Percentiles rank a stretch among this genome's conserved stretches.
Evolutionary conservation across 2,329 filamentous ascomycete genomes (phyloP).

Genomic region (Claviceps digitariae): DNA sequence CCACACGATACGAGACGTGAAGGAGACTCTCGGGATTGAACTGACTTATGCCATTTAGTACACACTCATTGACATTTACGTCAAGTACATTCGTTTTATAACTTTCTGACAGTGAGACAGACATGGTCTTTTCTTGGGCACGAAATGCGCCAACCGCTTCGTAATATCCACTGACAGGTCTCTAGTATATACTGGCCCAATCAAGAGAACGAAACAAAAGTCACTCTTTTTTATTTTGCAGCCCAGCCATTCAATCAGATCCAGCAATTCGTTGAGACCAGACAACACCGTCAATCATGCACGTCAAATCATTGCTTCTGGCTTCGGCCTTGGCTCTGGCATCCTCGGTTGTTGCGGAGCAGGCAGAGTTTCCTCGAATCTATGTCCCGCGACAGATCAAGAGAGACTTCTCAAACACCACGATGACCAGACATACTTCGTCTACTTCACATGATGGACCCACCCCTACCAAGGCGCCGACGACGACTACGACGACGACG

Average conservation of each 20-base stretch:
- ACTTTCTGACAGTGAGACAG: slow-evolving; percentile 32
- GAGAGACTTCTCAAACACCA: slow-evolving; percentile 32
- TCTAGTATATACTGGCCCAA: not conserved
- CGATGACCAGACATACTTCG: slow-evolving; percentile 19
- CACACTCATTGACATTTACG: slow-evolving; percentile 39
- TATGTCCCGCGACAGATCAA: slow-evolving; percentile 46
- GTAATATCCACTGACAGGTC: not conserved
- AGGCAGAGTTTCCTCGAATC: slow-evolving; percentile 34
- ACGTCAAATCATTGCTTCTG: slow-evolving; percentile 30
- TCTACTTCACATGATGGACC: slow-evolving; percentile 8
- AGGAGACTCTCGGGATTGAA: too few relatives aligned
- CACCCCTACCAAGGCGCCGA: slow-evolving; percentile 10
- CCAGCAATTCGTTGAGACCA: not conserved
- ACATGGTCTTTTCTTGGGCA: not conserved
- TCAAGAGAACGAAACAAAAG: not conserved
- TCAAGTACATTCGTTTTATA: slow-evolving; percentile 47
- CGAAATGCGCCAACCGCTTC: not conserved
- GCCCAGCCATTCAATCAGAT: not conserved
- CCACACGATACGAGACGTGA: too few relatives aligned
- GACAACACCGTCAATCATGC: slow-evolving; percentile 27
- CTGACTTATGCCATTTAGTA: slow-evolving; percentile 12
- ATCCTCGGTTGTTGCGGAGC: slow-evolving; percentile 28
- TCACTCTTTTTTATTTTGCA: not conserved
- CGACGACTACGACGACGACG: slow-evolving; percentile 4
- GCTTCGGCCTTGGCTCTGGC: slow-evolving; percentile 36